These are phyloP conservation scores for Hypsizygus ulmarius DNA, from an alignment of 1,284 basidiomycete genomes.

Conservation along the genomic window DNA sequence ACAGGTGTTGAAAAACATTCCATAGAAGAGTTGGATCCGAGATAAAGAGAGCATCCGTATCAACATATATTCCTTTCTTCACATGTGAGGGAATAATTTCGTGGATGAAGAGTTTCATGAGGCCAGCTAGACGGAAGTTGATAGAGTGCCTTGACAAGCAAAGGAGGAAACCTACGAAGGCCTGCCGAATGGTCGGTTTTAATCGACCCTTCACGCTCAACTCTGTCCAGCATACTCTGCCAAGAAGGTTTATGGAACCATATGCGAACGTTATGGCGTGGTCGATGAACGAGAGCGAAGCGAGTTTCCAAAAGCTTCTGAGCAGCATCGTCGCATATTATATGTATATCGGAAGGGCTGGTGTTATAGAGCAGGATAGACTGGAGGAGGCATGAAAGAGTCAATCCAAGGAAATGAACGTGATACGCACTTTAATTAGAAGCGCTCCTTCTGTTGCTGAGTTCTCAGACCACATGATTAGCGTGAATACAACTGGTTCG, in stretches of 20 bases:
- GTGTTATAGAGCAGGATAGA: constrained; percentile 45
- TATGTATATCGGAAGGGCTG: constrained; percentile 44
- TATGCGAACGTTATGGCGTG: constrained; percentile 34
- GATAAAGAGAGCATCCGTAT: constrained; percentile 50
- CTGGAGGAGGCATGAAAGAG: constrained; percentile 25
- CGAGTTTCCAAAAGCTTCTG: constrained; percentile 36
- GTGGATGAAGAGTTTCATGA: constrained; percentile 48
- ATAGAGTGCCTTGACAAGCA: neutral
- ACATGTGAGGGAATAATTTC: constrained; percentile 38
- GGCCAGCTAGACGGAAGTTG: constrained; percentile 32
- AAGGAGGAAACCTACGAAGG: constrained; percentile 34
- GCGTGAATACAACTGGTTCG: constrained; percentile 39
- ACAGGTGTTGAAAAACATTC: constrained; percentile 37
- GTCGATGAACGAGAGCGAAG: constrained; percentile 35
- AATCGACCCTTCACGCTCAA: constrained; percentile 45
- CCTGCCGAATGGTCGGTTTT: constrained; percentile 46
- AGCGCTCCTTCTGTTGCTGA: constrained; percentile 45
- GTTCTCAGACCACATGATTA: constrained; percentile 44
- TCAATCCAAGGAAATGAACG: neutral
- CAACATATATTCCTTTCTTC: constrained; percentile 44
- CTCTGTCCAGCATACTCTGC: constrained; percentile 40
- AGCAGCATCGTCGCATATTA: constrained; percentile 44
- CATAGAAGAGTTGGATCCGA: constrained; percentile 44
- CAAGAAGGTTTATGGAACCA: constrained; percentile 39
- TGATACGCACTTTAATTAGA: constrained; percentile 39